Evolutionary conservation across 495 filamentous ascomycete genomes (phyloP).

Genomic region (Lichenothelia convexa): DNA sequence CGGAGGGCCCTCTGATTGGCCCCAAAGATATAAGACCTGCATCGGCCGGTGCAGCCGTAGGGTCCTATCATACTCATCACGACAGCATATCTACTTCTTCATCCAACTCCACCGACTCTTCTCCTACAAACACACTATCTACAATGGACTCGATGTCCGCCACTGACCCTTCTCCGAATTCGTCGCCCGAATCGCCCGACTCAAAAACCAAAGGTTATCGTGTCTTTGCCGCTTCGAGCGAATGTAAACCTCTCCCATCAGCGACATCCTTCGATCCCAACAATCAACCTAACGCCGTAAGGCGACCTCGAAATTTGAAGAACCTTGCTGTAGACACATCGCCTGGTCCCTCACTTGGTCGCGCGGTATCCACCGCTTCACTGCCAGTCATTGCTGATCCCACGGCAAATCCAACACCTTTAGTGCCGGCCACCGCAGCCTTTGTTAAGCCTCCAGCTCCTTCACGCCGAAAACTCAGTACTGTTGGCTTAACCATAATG

Average conservation of each 20-base stretch:
- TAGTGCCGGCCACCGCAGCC: conserved; percentile 63
- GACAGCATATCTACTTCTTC: conserved; percentile 60
- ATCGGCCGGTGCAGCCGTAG: no score
- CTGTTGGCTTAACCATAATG: conserved; percentile 52
- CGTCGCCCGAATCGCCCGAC: conserved; percentile 73
- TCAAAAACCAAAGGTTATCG: conserved; percentile 40
- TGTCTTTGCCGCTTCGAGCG: conserved; percentile 21
- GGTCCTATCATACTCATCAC: conserved; percentile 33
- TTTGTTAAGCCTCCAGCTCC: conserved; percentile 61
- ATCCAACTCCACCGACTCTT: conserved; percentile 79
- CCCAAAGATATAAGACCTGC: no score
- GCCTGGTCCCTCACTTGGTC: conserved; percentile 25
- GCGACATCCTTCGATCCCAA: conserved; percentile 22
- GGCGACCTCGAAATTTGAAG: conserved; percentile 76
- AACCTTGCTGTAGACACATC: conserved; percentile 79
- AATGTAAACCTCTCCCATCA: conserved; percentile 6
- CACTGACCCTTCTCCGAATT: conserved; percentile 79
- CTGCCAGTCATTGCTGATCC: conserved; percentile 26
- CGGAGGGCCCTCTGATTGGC: no score
- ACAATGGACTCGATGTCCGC: conserved; percentile 75
- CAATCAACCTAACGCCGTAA: conserved; percentile 40
- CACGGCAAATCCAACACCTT: conserved; percentile 31
- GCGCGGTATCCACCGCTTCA: conserved; percentile 32
- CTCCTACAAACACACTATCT: conserved; percentile 87
- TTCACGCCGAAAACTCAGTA: conserved; percentile 57